A percentile compares a stretch with the other conserved stretches of the same genome.
Evolutionary conservation across 2,329 filamentous ascomycete genomes (phyloP).

Genomic region (Nigrograna mackinnonii): DNA sequence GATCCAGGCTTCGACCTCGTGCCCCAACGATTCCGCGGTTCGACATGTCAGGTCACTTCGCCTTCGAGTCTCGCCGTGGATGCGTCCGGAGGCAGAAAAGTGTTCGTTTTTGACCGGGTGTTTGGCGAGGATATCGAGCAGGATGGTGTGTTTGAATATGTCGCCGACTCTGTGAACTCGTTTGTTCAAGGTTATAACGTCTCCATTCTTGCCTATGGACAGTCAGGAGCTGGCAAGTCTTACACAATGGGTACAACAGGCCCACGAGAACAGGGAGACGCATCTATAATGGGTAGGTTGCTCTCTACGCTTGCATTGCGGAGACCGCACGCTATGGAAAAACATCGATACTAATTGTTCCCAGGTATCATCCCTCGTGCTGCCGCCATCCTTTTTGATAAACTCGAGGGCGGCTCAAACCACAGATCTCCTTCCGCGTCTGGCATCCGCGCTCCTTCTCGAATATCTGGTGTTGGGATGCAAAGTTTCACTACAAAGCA

Average conservation of each 20-base stretch:
- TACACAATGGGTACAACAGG: slow-evolving; percentile 99
- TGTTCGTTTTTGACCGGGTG: slow-evolving; percentile 96
- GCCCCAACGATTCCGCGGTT: slow-evolving; percentile 89
- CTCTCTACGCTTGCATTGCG: too few species aligned
- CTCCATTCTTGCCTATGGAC: slow-evolving; percentile 92
- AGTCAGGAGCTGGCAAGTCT: slow-evolving; percentile 96
- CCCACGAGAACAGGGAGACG: slow-evolving; percentile 72
- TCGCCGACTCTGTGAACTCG: slow-evolving; percentile 84
- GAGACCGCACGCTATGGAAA: too few species aligned
- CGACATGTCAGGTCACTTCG: slow-evolving; percentile 88
- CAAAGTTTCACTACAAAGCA: slow-evolving; percentile 44
- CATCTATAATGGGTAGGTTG: slow-evolving; percentile 74
- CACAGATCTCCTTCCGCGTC: slow-evolving; percentile 74
- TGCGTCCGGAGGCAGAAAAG: slow-evolving; percentile 86
- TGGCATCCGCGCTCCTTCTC: slow-evolving; percentile 76
- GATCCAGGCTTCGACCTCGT: slow-evolving; percentile 96
- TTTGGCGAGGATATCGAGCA: slow-evolving; percentile 84
- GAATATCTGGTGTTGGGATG: slow-evolving; percentile 69
- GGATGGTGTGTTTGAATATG: slow-evolving; percentile 91
- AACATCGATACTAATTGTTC: slow-evolving; percentile 19
- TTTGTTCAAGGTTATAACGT: slow-evolving; percentile 99
- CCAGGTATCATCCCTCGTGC: slow-evolving; percentile 96
- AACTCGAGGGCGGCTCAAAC: slow-evolving; percentile 65
- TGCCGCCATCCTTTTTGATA: slow-evolving; percentile 84
- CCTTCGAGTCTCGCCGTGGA: slow-evolving; percentile 86